Evolutionary conservation across 2,329 filamentous ascomycete genomes (phyloP).

Genomic region (Venturiaceae sp.): DNA sequence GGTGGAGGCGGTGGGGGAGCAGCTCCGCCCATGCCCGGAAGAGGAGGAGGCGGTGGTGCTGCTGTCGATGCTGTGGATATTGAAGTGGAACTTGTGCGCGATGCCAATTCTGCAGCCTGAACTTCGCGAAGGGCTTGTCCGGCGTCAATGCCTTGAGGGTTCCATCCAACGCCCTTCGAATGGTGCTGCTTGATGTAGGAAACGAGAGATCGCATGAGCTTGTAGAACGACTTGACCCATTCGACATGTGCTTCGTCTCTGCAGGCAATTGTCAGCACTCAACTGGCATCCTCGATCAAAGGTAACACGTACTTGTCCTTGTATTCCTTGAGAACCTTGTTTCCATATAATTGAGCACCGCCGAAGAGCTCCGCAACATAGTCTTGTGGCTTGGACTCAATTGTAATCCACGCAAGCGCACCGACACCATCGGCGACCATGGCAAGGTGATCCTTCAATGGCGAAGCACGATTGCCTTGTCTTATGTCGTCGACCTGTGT

Average conservation of each 20-base stretch:
- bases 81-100: constrained; percentile 20
- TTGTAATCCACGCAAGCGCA: constrained; percentile 81
- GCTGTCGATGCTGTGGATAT: constrained; percentile 19
- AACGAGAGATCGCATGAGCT: constrained; percentile 73
- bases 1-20: constrained; percentile 60
- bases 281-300: neutral
- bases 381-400: constrained; percentile 70
- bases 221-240: constrained; percentile 90
- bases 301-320: constrained; percentile 59
- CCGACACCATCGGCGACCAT: constrained; percentile 86
- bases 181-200: constrained; percentile 82
- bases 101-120: constrained; percentile 30
- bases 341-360: constrained; percentile 87
- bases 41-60: constrained; percentile 40
- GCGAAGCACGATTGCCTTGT: constrained; percentile 67
- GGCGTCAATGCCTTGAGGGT: constrained; percentile 64
- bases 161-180: constrained; percentile 75
- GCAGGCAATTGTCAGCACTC: constrained; percentile 3
- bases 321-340: constrained; percentile 82
- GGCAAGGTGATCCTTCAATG: constrained; percentile 67
- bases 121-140: constrained; percentile 56
- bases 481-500: constrained; percentile 70
- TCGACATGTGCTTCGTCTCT: constrained; percentile 74
- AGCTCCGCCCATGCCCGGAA: constrained; percentile 43
- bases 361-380: constrained; percentile 76